Evolutionary conservation across 192 early-diverging fungal species (phyloP), one percentile per base, ranked within the genome.

Genomic region (Backusella psychrophila): DNA sequence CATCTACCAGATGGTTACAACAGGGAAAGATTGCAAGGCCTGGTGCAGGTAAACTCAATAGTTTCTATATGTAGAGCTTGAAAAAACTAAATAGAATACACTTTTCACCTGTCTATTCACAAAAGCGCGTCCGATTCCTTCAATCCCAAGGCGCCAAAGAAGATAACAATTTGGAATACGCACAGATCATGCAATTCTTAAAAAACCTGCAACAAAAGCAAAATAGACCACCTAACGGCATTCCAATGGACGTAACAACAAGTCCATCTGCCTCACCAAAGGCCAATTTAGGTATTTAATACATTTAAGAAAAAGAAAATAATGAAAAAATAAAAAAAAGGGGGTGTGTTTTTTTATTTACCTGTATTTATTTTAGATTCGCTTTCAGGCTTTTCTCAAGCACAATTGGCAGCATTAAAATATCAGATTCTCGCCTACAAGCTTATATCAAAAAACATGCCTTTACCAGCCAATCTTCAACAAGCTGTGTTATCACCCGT

Each of bases 341-440:
- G 35, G 23, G 66, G 35, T 19, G 35, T 26, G 31, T 31, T 1
- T 31, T 31, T 31, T 33, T 42, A 56, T 53, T 31, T 29, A 33
- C 17, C 15, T 68, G 33, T 49, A 49, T 15, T 70, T 41, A 23
- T 52, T 39, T 15, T 44, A 63, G 52, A 73, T 73, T 69, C 41
- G 34, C 52, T n/a, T 39, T 31, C 49, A 66, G 67, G 35, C 29
- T 88, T 93, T 72, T 86, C 89, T 3, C 70, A 74, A 34, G 88
- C 87, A 36, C 94, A 98, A 70, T 72, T 94, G 26, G 82, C 86
- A 11, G 85, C 87, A 11, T 85, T 98, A 31, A 90, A 92, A 76
- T 87, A 86, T 72, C 97, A 98, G 72, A 96, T 96, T 71, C 84
- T 93, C 42, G 94, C 94, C 38, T 97, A 92, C 83, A 93, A 95